These are phyloP conservation scores for Colletotrichum musicola DNA, from an alignment of 2,329 filamentous ascomycete species.

Conservation along the genomic window DNA sequence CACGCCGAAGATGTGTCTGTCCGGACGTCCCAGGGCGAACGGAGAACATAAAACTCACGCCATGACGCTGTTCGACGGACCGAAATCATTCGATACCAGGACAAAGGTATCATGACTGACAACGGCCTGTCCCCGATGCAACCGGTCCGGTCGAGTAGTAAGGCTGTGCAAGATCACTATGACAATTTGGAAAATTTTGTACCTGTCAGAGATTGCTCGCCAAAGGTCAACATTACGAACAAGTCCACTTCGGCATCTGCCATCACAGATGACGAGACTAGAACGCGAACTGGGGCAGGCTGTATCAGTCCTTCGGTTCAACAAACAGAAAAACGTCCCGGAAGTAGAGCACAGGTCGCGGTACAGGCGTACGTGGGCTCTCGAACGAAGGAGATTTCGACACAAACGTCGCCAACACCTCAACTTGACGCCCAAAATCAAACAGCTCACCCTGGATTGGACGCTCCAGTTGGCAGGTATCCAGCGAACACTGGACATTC, in stretches of 20 bases:
- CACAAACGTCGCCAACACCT: background rate
- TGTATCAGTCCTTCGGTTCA: background rate
- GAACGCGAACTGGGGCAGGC: background rate
- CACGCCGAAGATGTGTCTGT: background rate
- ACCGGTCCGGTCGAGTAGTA: constrained; percentile 37
- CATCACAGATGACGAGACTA: background rate
- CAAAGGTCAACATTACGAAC: background rate
- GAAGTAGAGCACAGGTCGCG: background rate
- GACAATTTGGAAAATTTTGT: background rate
- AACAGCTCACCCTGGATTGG: background rate
- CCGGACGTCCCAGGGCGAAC: background rate
- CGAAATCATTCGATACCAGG: constrained; percentile 39
- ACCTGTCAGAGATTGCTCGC: background rate
- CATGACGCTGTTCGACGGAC: background rate
- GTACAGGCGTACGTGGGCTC: background rate
- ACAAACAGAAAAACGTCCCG: background rate
- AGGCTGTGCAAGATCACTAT: background rate
- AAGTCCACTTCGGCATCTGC: background rate
- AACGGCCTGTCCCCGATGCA: background rate
- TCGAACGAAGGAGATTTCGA: background rate
- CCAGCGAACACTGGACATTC: no score
- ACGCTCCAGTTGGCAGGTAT: background rate
- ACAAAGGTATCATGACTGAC: constrained; percentile 38
- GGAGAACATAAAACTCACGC: background rate
- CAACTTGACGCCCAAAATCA: background rate